Conservation (phyloP, 176 grass and related monocot genomes). For the Pontederia crassipes region DNA sequence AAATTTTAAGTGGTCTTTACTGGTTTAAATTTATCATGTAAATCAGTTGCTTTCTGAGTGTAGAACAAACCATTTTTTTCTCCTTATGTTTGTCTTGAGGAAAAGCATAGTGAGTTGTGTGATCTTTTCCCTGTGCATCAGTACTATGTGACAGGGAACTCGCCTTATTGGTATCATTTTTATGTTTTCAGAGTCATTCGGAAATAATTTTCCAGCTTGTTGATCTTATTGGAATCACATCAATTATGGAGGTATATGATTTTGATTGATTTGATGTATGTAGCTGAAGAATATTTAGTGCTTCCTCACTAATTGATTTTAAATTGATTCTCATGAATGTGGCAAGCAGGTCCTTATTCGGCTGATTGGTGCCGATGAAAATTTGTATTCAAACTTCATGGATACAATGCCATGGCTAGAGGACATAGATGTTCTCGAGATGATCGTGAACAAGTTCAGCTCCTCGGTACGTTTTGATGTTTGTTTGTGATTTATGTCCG, state of each 20-base stretch:
- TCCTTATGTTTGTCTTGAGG: no score
- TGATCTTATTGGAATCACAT: constrained; percentile 89
- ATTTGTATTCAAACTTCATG: constrained; percentile 55
- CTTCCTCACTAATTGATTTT: no score
- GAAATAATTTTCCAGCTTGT: constrained; percentile 79
- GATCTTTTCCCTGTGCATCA: no score
- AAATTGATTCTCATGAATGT: not conserved
- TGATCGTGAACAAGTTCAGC: constrained; percentile 94
- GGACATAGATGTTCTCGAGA: constrained; percentile 84
- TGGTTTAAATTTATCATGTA: no score
- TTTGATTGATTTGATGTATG: not conserved
- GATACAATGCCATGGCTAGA: constrained; percentile 95
- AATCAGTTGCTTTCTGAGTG: no score
- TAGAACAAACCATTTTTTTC: no score
- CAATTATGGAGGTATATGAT: constrained; percentile 61
- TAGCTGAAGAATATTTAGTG: no score
- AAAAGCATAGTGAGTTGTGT: no score
- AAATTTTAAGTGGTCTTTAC: no score
- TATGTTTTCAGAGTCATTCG: constrained; percentile 45
- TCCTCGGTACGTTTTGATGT: constrained; percentile 54
- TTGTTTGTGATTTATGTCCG: no score
- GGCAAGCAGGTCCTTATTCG: constrained; percentile 65
- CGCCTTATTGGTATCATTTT: no score
- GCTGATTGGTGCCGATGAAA: constrained; percentile 86
- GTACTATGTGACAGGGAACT: no score